Conservation (phyloP, 305 asterid species). For the Solanum chacoense region DNA sequence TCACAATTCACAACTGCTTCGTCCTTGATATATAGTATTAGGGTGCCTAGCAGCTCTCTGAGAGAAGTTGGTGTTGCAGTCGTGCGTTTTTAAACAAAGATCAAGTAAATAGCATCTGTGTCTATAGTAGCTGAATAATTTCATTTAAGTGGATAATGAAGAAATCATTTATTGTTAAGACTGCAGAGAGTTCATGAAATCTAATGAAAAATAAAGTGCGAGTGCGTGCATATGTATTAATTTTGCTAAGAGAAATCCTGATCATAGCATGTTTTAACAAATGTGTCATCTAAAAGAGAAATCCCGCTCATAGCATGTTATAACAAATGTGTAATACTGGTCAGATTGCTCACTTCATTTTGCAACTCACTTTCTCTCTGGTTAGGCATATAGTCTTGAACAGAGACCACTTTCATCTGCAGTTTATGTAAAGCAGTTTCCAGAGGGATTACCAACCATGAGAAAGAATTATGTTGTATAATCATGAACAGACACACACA, state of each 20-base stretch:
- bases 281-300: background rate
- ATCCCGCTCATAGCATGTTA: background rate
- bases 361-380: background rate
- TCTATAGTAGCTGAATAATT: background rate
- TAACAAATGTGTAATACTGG: background rate
- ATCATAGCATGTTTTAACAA: too few species aligned
- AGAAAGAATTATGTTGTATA: background rate
- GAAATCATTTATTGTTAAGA: background rate
- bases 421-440: background rate
- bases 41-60: background rate
- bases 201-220: background rate
- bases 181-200: background rate
- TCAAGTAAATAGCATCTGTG: background rate
- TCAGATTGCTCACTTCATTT: background rate
- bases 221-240: background rate
- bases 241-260: background rate
- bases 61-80: background rate
- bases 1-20: background rate
- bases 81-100: background rate
- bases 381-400: background rate
- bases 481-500: background rate
- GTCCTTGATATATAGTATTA: background rate
- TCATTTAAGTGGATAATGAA: background rate
- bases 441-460: background rate
- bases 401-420: background rate